Conservation (phyloP, 768 basidiomycete genomes). For the Russula brevipes region DNA sequence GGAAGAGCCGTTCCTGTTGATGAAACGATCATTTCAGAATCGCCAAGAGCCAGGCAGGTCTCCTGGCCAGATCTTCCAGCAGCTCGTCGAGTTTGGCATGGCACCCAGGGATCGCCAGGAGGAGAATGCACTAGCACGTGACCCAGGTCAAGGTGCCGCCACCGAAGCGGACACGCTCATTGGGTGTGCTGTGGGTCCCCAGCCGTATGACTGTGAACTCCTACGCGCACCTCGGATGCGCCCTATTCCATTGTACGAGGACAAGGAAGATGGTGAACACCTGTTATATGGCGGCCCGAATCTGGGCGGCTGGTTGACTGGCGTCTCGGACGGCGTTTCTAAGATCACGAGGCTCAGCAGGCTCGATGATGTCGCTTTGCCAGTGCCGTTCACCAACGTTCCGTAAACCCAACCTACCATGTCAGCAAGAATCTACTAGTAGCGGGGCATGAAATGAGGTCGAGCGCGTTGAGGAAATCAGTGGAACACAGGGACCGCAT, state of each 20-base stretch:
- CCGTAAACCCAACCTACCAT: background rate
- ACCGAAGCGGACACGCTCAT: background rate
- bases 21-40: background rate
- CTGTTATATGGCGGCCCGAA: background rate
- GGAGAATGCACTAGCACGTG: background rate
- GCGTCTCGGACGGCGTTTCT: no score
- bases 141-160: background rate
- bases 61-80: background rate
- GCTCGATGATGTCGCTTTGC: background rate
- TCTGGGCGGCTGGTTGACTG: conserved; percentile 2
- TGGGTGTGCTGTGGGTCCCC: background rate
- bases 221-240: background rate
- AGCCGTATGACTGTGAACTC: background rate
- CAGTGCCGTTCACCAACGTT: background rate
- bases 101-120: background rate
- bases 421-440: no score
- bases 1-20: background rate
- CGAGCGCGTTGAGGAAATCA: no score
- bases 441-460: background rate
- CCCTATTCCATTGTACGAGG: background rate
- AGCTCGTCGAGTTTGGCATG: background rate
- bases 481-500: no score
- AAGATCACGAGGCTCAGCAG: no score
- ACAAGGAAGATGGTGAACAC: background rate
- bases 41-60: background rate